Base-by-base conservation (phyloP, 2,329 filamentous ascomycete genomes). In the Trichoderma endophyticum region DNA sequence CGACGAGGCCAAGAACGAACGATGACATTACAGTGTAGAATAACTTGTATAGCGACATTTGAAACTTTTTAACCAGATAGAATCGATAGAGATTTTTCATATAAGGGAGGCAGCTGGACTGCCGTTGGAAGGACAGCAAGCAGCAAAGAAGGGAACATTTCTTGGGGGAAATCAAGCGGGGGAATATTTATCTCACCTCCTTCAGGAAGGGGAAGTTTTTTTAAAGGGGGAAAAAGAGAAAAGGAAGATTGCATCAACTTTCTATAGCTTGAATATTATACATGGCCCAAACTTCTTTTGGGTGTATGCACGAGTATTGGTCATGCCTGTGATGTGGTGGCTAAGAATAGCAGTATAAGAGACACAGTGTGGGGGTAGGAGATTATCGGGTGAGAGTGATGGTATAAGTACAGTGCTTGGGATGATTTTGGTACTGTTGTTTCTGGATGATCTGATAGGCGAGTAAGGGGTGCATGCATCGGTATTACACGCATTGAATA, bases 21-120 rank as follows among this genome's bases (percentile, higher is more conserved):
- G 57, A 62, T 18, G 57, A 61, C 34, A 54, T 32, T 32, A n/a
- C 39, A 51, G 30, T 69, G 66, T 61, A 54, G 66, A 69, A 69
- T 51, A 61, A 43, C 39, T 43, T 68, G 65, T 68, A 68, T 68
- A 69, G 66, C 36, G 39, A 51, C 66, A 61, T 62, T 69, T 62
- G 66, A 24, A 34, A 61, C 62, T 32, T 69, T 14, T 43, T 43
- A 32, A 28, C 18, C 28, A 60, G 65, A 60, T 69, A 51, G 66
- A 34, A 14, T 54, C n/a, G 51, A 71, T 71, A 71, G 48, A 71
- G 26, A 43, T 26, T 34, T 69, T 28, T 43, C 39, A 43, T 43
- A 24, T 18, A 62, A 26, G 34, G 28, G 56, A 39, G 64, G 67
- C 67, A 71, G 73, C 72, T 71, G 70, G 73, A 59, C 66, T 73